Conservation (phyloP, 2,329 filamentous ascomycete genomes). For the Aspergillus sp. region DNA sequence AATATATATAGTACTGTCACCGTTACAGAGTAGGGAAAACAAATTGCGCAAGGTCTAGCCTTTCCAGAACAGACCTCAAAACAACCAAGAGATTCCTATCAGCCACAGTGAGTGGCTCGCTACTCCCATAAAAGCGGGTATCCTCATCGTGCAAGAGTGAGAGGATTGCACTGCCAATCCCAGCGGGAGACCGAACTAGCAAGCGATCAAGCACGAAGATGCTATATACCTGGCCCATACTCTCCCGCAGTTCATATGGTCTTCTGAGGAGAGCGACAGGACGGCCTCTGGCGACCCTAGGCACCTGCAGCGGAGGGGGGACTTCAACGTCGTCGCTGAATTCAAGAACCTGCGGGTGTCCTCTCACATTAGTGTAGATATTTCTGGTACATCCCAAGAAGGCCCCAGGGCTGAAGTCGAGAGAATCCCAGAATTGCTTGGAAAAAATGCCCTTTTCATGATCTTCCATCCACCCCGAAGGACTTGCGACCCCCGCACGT, state of each 20-base stretch:
- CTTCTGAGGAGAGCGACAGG: slow-evolving; percentile 2
- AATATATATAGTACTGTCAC: too few species aligned
- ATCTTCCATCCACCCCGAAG: neutral
- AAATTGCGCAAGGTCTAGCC: too few species aligned
- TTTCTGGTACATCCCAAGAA: neutral
- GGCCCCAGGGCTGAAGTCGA: neutral
- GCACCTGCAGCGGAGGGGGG: neutral
- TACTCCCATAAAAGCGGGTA: slow-evolving; percentile 1
- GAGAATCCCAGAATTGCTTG: slow-evolving; percentile 1
- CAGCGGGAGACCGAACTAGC: neutral
- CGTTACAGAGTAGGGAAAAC: too few species aligned
- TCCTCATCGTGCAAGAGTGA: neutral
- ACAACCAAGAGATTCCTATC: neutral
- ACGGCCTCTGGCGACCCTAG: neutral
- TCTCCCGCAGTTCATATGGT: neutral
- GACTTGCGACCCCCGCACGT: neutral
- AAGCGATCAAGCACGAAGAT: neutral
- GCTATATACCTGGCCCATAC: neutral
- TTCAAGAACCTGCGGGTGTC: neutral
- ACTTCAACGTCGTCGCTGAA: neutral
- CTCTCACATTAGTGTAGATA: neutral
- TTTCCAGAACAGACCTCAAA: too few species aligned
- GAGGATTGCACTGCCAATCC: neutral
- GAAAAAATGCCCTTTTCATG: neutral
- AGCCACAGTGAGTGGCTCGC: neutral